Conservation (phyloP, 331 rosid species). For the Ulmus americana region DNA sequence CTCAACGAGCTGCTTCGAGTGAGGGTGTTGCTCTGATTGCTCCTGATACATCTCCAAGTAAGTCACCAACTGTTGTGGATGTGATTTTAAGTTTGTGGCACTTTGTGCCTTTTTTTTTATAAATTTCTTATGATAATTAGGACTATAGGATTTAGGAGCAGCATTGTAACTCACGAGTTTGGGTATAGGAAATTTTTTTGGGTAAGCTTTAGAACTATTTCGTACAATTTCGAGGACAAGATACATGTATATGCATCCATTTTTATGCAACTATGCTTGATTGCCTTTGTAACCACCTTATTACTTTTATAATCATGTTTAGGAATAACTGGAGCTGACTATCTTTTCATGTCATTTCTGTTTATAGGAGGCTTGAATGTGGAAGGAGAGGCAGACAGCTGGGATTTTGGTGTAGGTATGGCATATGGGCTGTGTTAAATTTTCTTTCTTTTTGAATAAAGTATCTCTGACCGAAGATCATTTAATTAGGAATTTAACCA, state of each 20-base stretch:
- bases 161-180: too few relatives aligned
- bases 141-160: too few relatives aligned
- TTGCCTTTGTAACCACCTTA: too few relatives aligned
- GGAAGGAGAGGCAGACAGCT: conserved; percentile 92
- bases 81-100: neutral
- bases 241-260: too few relatives aligned
- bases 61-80: conserved; percentile 11
- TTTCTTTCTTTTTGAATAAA: neutral
- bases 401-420: conserved; percentile 96
- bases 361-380: conserved; percentile 76
- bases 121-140: too few relatives aligned
- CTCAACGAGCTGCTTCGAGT: conserved; percentile 68
- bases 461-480: neutral
- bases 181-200: too few relatives aligned
- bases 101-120: too few relatives aligned
- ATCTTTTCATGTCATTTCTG: conserved; percentile 9
- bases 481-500: too few relatives aligned
- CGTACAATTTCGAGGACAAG: too few relatives aligned
- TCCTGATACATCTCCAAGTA: conserved; percentile 94
- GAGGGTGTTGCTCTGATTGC: conserved; percentile 66
- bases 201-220: too few relatives aligned
- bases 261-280: too few relatives aligned
- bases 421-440: conserved; percentile 5
- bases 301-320: conserved; percentile 4
- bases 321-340: conserved; percentile 6